phyloP scores from a whole-genome alignment of 805 yeast species.

The Pichia cabralensis region DNA sequence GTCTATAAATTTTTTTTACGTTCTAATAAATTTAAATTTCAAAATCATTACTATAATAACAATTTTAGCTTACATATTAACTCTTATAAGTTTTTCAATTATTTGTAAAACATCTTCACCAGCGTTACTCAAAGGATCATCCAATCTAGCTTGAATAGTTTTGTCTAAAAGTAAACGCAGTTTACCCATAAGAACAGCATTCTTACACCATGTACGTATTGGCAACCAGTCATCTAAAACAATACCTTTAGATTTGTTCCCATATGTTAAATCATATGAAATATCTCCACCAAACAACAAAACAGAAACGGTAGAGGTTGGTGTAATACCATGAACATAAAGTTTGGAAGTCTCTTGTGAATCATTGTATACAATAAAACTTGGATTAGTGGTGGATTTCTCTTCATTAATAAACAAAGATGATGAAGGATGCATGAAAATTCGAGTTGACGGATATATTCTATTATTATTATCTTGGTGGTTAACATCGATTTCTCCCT shows the following conservation, averaged over 20 bases:
- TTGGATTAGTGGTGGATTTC: constrained; percentile 15
- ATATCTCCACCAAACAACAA: constrained; percentile 76
- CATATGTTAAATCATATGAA: constrained; percentile 41
- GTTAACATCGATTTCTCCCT: constrained; percentile 7
- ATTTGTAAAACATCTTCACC: constrained; percentile 30
- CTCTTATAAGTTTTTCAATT: constrained; percentile 29
- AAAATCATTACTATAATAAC: background rate
- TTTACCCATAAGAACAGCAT: constrained; percentile 74
- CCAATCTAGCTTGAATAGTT: constrained; percentile 51
- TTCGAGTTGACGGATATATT: constrained; percentile 51
- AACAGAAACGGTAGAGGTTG: constrained; percentile 61
- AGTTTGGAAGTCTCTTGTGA: constrained; percentile 55
- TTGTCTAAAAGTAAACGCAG: constrained; percentile 57
- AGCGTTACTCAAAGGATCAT: constrained; percentile 12
- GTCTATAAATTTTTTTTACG: too few relatives aligned
- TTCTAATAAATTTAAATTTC: too few relatives aligned
- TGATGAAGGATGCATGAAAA: constrained; percentile 84
- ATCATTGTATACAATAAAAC: constrained; percentile 52
- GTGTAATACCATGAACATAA: constrained; percentile 69
- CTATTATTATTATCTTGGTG: constrained; percentile 11
- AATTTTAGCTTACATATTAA: background rate
- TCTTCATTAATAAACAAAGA: constrained; percentile 41
- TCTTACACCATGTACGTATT: constrained; percentile 85
- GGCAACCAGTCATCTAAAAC: constrained; percentile 87
- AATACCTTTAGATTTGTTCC: constrained; percentile 67